Percentiles rank a stretch among this genome's conserved stretches.
Conservation (phyloP, 768 basidiomycete genomes). For the Suillus fuscotomentosus region DNA sequence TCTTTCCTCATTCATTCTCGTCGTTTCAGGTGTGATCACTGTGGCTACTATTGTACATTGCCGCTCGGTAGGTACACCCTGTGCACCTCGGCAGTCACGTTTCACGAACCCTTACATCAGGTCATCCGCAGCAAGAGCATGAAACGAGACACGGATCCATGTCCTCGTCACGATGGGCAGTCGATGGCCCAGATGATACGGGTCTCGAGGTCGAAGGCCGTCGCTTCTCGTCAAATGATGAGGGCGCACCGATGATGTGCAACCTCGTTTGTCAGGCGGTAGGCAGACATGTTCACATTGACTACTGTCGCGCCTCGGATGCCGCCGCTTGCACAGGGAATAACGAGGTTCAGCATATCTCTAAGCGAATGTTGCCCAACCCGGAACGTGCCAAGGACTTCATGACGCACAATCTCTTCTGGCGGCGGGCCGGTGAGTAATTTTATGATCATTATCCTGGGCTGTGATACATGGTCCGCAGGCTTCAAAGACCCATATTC, state of each 20-base stretch:
- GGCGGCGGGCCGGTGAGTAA: constrained; percentile 54
- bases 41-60: constrained; percentile 58
- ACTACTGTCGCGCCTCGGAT: constrained; percentile 47
- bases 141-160: constrained; percentile 66
- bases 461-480: constrained; percentile 16
- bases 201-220: constrained; percentile 53
- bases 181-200: constrained; percentile 51
- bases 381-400: constrained; percentile 50
- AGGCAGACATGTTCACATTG: constrained; percentile 58
- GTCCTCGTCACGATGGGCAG: constrained; percentile 54
- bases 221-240: constrained; percentile 51
- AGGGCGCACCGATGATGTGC: constrained; percentile 65
- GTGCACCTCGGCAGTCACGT: not conserved
- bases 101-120: constrained; percentile 25
- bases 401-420: constrained; percentile 52
- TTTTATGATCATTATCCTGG: too few species aligned
- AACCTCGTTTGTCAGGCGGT: constrained; percentile 52
- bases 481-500: constrained; percentile 67
- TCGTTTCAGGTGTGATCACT: constrained; percentile 45
- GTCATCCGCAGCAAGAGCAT: constrained; percentile 58
- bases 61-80: constrained; percentile 42
- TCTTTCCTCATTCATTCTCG: not conserved
- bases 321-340: constrained; percentile 36
- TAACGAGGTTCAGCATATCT: constrained; percentile 46
- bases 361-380: constrained; percentile 41